These are phyloP conservation scores for Penicillium taxi DNA, from an alignment of 495 filamentous ascomycete species.

Conservation along the genomic window DNA sequence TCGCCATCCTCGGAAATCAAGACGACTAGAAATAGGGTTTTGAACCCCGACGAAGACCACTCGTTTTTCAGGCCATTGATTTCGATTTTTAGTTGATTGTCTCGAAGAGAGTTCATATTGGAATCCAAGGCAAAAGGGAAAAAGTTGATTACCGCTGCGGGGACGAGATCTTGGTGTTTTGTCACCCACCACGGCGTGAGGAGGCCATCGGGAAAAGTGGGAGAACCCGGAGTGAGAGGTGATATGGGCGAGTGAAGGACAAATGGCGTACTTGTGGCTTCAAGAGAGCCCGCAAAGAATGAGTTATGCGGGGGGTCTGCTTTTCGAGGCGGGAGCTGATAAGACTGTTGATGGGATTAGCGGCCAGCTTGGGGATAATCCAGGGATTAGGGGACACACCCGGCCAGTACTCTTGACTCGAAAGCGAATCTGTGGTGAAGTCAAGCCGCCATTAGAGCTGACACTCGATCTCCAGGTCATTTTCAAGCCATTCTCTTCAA, in stretches of 20 bases:
- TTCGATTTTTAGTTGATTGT: conserved; percentile 83
- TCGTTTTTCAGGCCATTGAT: conserved; percentile 66
- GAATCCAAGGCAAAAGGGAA: conserved; percentile 62
- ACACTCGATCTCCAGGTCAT: conserved; percentile 50
- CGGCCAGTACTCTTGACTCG: conserved; percentile 65
- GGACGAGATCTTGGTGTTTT: conserved; percentile 77
- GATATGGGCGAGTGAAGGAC: conserved; percentile 82
- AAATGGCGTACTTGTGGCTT: conserved; percentile 33
- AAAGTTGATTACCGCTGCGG: conserved; percentile 71
- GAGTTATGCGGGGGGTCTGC: conserved; percentile 48
- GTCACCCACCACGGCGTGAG: conserved; percentile 72
- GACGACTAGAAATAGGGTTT: conserved; percentile 65
- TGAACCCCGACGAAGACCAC: conserved; percentile 61
- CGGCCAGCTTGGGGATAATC: conserved; percentile 3
- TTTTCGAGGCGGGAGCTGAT: conserved; percentile 55
- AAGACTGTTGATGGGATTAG: conserved; percentile 38
- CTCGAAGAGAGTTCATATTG: conserved; percentile 59
- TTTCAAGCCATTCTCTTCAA: conserved; percentile 55
- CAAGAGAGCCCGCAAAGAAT: conserved; percentile 40
- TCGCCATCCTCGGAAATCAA: conserved; percentile 61
- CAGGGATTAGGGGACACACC: conserved; percentile 51
- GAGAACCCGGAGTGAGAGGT: conserved; percentile 70
- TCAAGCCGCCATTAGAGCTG: conserved; percentile 20
- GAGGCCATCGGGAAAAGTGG: conserved; percentile 79
- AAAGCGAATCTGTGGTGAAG: conserved; percentile 35